Conservation (phyloP, 2,329 filamentous ascomycete genomes). For the Fusarium robinianum region DNA sequence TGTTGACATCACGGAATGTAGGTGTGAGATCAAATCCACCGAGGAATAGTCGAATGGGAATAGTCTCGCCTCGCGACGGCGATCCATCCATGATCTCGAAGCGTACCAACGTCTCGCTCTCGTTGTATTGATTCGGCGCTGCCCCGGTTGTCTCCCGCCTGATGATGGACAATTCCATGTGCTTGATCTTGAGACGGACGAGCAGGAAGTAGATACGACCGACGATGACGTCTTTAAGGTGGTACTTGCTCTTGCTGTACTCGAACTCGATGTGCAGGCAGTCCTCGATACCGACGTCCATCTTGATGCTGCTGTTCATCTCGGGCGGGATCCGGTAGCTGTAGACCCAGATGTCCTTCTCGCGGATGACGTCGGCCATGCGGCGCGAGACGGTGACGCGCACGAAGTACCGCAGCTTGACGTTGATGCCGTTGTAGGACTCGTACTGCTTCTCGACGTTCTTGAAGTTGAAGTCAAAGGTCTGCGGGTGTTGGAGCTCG, state of each 20-base stretch:
- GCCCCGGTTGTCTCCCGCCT: constrained; percentile 94
- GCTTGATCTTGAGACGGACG: constrained; percentile 97
- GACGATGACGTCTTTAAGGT: constrained; percentile 98
- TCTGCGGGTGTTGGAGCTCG: constrained; percentile 97
- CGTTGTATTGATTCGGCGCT: constrained; percentile 98
- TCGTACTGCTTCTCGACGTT: constrained; percentile 99
- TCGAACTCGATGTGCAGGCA: constrained; percentile 99
- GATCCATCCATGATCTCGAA: constrained; percentile 99
- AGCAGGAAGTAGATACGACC: constrained; percentile 98
- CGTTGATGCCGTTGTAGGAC: constrained; percentile 99
- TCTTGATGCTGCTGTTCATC: constrained; percentile 98
- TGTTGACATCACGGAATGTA: constrained; percentile 99
- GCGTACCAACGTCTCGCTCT: constrained; percentile 95
- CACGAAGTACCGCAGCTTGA: constrained; percentile 97
- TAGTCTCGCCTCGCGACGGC: constrained; percentile 92
- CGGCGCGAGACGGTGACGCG: constrained; percentile 93
- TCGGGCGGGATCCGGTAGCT: constrained; percentile 97
- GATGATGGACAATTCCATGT: constrained; percentile 99
- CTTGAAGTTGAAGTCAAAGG: constrained; percentile 99
- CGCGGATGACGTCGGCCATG: constrained; percentile 97
- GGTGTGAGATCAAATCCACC: constrained; percentile 97
- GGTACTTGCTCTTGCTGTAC: constrained; percentile 99
- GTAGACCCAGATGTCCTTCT: constrained; percentile 99
- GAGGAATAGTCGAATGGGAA: constrained; percentile 94
- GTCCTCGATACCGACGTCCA: constrained; percentile 99